Evolutionary conservation across 2,329 filamentous ascomycete species (phyloP), one percentile per base, ranked within the genome.

Genomic region (Aspergillus unguis): DNA sequence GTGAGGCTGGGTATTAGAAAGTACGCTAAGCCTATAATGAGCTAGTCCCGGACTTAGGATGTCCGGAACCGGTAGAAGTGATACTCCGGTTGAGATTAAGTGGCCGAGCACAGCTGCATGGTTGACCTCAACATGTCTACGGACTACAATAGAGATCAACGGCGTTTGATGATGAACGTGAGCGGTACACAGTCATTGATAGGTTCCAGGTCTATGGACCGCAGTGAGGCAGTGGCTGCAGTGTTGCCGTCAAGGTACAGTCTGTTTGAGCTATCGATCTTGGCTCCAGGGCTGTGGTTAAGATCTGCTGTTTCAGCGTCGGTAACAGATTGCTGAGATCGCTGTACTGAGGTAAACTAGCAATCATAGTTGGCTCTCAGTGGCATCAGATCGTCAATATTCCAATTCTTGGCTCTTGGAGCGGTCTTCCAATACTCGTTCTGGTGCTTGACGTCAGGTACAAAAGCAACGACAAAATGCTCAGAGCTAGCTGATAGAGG

Each of bases 21-120:
- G 6, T 27, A 38, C 25, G 17, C 41, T 50, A 50, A 26, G 23
- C 41, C 48, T 9, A 44, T 3, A 37, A 6, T 25, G 26, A 31
- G 31, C 38, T 43, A 35, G 37, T 7, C n/a, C 2, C 48, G 41
- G 48, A 27, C 9, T 38, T 25, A 23, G 8, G 23, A 38, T 29
- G 40, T 44, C 41, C 48, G 47, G 29, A 43, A 5, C 10, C 31
- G 44, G 45, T 17, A 33, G 8, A 31, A 48, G n/a, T 35, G 41
- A 47, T 50, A 37, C 42, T 44, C 48, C 48, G 48, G 23, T 29
- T 8, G 7, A 49, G 37, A 29, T 42, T 26, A n/a, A 42, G 17
- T 25, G 17, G 38, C 33, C 33, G 33, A 36, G 33, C n/a, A 17
- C 17, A 17, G 17, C 17, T 17, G 17, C 17, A 17, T 17, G 17